Conservation (phyloP, 2,329 filamentous ascomycete genomes). For the Claviceps sorghi region DNA sequence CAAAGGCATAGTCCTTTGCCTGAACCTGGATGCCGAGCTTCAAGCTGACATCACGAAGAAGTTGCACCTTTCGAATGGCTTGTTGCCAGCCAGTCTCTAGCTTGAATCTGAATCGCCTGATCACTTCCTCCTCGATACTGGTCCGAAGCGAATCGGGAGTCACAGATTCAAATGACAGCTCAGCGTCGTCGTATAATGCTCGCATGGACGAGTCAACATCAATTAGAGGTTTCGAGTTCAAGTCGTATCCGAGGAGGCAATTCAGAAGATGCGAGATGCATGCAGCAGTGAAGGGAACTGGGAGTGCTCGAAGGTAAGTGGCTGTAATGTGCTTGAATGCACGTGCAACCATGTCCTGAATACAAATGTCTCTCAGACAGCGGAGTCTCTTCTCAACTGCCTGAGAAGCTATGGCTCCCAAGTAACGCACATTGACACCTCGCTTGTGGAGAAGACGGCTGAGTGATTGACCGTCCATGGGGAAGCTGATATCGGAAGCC, state of each 20-base stretch:
- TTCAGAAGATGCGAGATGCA: constrained; percentile 82
- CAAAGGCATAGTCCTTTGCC: constrained; percentile 42
- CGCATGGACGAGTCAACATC: constrained; percentile 64
- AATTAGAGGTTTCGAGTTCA: constrained; percentile 64
- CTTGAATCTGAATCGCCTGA: constrained; percentile 61
- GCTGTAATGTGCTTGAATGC: constrained; percentile 87
- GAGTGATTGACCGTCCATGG: constrained; percentile 93
- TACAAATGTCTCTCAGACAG: constrained; percentile 60
- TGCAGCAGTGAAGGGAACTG: constrained; percentile 63
- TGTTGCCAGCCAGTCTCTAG: constrained; percentile 55
- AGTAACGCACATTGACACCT: constrained; percentile 90
- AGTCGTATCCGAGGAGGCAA: constrained; percentile 65
- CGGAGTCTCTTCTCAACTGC: constrained; percentile 57
- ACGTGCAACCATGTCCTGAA: constrained; percentile 91
- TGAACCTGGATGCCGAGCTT: constrained; percentile 84
- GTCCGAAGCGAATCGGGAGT: constrained; percentile 57
- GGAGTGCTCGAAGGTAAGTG: constrained; percentile 63
- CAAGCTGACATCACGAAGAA: constrained; percentile 76
- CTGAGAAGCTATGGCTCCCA: constrained; percentile 67
- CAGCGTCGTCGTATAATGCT: constrained; percentile 63
- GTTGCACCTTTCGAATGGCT: constrained; percentile 58
- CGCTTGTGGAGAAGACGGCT: constrained; percentile 85
- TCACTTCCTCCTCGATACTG: constrained; percentile 58
- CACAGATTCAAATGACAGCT: constrained; percentile 66
- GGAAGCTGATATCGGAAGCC: constrained; percentile 89